Evolutionary conservation across 495 filamentous ascomycete species (phyloP), one percentile per base, ranked within the genome.

Genomic region (Xylaria acuta): DNA sequence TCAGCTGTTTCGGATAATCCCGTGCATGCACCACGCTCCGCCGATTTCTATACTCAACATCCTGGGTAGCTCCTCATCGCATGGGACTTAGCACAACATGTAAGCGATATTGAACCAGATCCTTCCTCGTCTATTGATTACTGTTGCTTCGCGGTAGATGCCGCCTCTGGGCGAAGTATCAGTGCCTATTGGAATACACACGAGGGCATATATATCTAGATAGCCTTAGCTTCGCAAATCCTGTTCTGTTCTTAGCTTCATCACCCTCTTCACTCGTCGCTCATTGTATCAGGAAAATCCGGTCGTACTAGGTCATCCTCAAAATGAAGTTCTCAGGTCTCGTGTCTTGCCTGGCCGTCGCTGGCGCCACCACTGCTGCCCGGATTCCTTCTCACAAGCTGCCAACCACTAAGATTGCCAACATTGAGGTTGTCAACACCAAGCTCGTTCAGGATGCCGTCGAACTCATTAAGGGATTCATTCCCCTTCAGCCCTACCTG

Each of bases 381-480:
- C 8, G 36, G 4, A 3, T 18, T 32, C 12, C 7, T 16, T 32
- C 9, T 47, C 30, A 32, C 3, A 43, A 64, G 1, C 49, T 54
- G 25, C 64, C 47, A 43, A 75, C 43, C 18, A 62, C 67, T 9
- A 74, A 59, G 59, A 69, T 78, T 40, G 77, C 75, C 25, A 67
- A 69, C 53, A 68, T 78, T 36, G 69, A 73, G 11, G 75, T 78
- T 27, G 60, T 76, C 60, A 67, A 76, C 67, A 78, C 75, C 20
- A 73, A 14, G 14, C 40, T 69, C 18, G 73, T 69, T 38, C 53
- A 38, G 67, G 63, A 76, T 34, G 83, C 86, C 36, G 71, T 85
- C 27, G 75, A 69, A 14, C 84, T 80, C 59, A 78, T 81, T 51
- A 75, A 79, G 3, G 75, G 82, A 74, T 67, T 67, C n/a, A 67